These are phyloP conservation scores for Gaultheria prostrata DNA, from an alignment of 148 eudicot genomes.

Conservation along the genomic window DNA sequence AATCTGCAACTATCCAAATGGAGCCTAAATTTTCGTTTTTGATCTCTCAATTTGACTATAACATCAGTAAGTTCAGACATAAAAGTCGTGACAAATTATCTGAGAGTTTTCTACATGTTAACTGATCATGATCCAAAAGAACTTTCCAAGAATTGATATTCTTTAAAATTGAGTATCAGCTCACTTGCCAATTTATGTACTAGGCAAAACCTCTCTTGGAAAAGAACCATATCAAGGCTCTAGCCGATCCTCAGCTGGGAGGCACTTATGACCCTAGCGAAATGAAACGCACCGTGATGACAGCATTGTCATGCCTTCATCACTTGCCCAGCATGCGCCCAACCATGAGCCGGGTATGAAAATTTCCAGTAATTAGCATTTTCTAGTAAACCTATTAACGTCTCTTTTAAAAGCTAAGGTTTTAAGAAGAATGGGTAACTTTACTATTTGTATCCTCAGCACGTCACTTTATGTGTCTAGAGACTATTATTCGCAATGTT, in stretches of 20 bases:
- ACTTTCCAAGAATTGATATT: not conserved
- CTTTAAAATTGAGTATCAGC: not conserved
- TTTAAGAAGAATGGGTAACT: not conserved
- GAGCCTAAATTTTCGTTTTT: not conserved
- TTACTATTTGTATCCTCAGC: not conserved
- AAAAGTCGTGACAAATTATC: not conserved
- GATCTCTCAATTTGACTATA: not conserved
- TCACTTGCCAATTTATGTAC: not conserved
- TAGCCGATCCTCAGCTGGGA: constrained; percentile 71
- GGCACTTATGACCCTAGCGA: constrained; percentile 49
- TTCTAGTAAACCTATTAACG: not conserved
- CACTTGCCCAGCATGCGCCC: constrained; percentile 72
- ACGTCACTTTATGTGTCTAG: not conserved
- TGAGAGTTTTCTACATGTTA: too few relatives aligned
- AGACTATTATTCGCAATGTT: not conserved
- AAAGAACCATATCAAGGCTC: constrained; percentile 48
- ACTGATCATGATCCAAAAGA: not conserved
- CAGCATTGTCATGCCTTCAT: constrained; percentile 79
- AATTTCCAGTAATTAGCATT: not conserved
- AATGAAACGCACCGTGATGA: constrained; percentile 55
- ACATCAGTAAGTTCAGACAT: not conserved
- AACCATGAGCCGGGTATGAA: constrained; percentile 58
- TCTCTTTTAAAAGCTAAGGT: not conserved
- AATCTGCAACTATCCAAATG: not conserved
- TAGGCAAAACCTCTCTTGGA: constrained; percentile 85